Percentiles rank a stretch among this genome's conserved stretches.
Evolutionary conservation across 768 basidiomycete species (phyloP).

Genomic region (Boletellus sp.): DNA sequence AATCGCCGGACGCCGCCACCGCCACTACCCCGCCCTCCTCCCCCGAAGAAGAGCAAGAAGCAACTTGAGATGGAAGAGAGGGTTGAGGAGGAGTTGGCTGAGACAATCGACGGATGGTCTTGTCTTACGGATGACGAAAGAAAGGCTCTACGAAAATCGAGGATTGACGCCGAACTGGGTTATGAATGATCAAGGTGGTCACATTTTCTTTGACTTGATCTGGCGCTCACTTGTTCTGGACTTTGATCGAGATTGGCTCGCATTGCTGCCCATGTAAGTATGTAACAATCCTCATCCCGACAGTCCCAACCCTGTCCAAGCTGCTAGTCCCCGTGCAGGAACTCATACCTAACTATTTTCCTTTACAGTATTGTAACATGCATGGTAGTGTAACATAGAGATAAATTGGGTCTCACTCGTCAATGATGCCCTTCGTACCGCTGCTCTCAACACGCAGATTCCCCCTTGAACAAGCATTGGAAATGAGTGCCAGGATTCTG

Average conservation of each 20-base stretch:
- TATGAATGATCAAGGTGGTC: conserved; percentile 38
- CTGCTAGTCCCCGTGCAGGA: background rate
- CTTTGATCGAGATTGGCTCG: background rate
- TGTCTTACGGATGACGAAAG: conserved; percentile 40
- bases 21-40: conserved; percentile 64
- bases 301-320: background rate
- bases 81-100: conserved; percentile 77
- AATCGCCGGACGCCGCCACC: conserved; percentile 73
- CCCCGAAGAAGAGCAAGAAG: conserved; percentile 77
- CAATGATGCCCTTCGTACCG: background rate
- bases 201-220: background rate
- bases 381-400: conserved; percentile 4
- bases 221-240: background rate
- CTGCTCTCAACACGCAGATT: background rate
- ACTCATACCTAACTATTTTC: background rate
- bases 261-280: background rate
- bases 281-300: background rate
- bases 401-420: background rate
- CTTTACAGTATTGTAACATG: background rate
- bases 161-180: conserved; percentile 61
- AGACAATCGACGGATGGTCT: conserved; percentile 66
- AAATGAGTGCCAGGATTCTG: conserved; percentile 22
- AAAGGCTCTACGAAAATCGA: conserved; percentile 52
- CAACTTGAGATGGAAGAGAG: conserved; percentile 70
- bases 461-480: conserved; percentile 3